Conservation (phyloP, 2,329 filamentous ascomycete genomes). For the Alternaria rosae region DNA sequence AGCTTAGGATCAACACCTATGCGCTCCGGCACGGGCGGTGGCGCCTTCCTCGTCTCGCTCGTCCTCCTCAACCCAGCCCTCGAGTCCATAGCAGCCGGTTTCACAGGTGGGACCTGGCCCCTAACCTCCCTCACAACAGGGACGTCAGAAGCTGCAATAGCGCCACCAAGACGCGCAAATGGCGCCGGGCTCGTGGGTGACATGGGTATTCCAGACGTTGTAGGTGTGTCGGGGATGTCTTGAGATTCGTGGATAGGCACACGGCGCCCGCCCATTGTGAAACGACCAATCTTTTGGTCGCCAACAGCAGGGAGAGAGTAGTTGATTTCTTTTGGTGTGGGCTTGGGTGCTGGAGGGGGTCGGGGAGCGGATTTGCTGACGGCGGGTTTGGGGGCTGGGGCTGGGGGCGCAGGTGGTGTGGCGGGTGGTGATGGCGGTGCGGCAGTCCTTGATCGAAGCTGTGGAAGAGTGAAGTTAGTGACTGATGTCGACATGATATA, state of each 20-base stretch:
- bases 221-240: conserved; percentile 17
- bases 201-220: conserved; percentile 9
- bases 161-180: conserved; percentile 5
- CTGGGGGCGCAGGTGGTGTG: conserved; percentile 10
- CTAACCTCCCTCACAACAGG: conserved; percentile 17
- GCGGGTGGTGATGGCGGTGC: conserved; percentile 11
- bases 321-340: conserved; percentile 16
- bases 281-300: conserved; percentile 28
- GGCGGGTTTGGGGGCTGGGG: conserved; percentile 8
- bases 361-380: conserved; percentile 4
- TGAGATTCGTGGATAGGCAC: conserved; percentile 35
- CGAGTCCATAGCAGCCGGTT: conserved; percentile 3
- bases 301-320: conserved; percentile 25
- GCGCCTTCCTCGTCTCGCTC: neutral
- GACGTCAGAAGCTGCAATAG: conserved; percentile 7
- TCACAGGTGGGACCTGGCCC: conserved; percentile 3
- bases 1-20: too few relatives aligned
- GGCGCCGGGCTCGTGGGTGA: conserved; percentile 13
- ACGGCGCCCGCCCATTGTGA: conserved; percentile 29
- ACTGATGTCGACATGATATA: neutral
- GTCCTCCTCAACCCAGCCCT: conserved; percentile 3
- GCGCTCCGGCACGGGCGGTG: conserved; percentile 11
- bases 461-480: conserved; percentile 2
- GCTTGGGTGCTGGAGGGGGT: conserved; percentile 16
- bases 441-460: conserved; percentile 8